These are phyloP conservation scores for Gynochthodes officinalis DNA, from an alignment of 257 asterid species.

Conservation along the genomic window DNA sequence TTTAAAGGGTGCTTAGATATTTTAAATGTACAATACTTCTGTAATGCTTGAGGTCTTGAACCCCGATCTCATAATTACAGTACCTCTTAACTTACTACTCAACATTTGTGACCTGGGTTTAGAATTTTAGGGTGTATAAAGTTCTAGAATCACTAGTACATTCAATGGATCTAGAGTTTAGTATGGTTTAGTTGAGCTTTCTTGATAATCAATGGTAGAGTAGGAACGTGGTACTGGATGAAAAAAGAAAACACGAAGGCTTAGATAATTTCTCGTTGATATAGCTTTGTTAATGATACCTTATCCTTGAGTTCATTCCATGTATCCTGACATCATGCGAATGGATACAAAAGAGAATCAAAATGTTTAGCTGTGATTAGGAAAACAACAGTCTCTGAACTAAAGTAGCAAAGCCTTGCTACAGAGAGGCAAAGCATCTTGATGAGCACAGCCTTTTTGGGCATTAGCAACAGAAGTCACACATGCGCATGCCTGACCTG, in stretches of 20 bases:
- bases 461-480: not conserved
- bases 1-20: no score
- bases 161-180: no score
- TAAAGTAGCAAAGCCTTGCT: not conserved
- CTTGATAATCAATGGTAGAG: not conserved
- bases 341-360: no score
- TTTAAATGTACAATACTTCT: no score
- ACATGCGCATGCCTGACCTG: conserved; percentile 22
- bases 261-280: not conserved
- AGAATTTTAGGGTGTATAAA: no score
- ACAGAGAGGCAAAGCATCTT: conserved; percentile 10
- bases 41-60: no score
- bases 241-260: no score
- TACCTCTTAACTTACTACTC: no score
- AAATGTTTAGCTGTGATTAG: conserved; percentile 2
- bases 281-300: not conserved
- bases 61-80: no score
- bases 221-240: not conserved
- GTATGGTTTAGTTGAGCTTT: no score
- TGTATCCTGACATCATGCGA: conserved; percentile 5
- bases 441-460: not conserved
- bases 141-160: no score
- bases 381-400: not conserved
- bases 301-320: not conserved
- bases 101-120: not conserved